Base-by-base conservation (phyloP, 2,329 filamentous ascomycete species). In the Microsporum ferrugineum region DNA sequence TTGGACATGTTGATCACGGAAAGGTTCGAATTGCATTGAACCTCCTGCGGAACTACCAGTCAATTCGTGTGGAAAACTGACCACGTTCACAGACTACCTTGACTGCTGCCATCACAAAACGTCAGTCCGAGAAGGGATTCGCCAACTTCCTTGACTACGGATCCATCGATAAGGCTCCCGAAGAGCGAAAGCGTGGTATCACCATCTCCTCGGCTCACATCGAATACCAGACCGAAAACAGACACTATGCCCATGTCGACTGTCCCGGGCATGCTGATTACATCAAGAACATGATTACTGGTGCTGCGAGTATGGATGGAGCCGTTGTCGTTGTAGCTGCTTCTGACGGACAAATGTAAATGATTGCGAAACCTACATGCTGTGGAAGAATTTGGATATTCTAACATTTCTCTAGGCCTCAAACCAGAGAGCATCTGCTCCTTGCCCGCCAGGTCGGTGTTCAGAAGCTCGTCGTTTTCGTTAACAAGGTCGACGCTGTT, bases 281-380 rank as follows among this genome's bases (percentile, higher is more conserved):
- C 84, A 97, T 99, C 82, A 99, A 99, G 86, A 99, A 99, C 87
- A 99, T 99, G 94, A 99, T 99, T 77, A 99, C 94, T 68, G 94
- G 94, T 86, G 91, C 94, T 65, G 92, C 95, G 71, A 95, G 91
- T 82, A 99, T 99, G 94, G 94, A 99, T 71, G 94, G 94, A 71
- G 92, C 94, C 71, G 92, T 99, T 75, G 96, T 99, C 71, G 94
- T 99, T 68, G 95, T 99, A 70, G 95, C 95, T 69, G 94, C 94
- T 69, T 96, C 91, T 41, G 94, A 99, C 75, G 94, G 94, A 75
- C 95, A 99, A 81, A 99, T 99, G 94, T 83, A 77, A 63, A 78
- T 58, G 36, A 12, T 51, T 31, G 10, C 45, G 51, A 23, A 49
- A 51, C 43, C 61, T 17, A 31, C 34, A 8, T 10, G 2, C 8